Evolutionary conservation across 176 grass and related monocot genomes (phyloP), one percentile per base, ranked within the genome.

Genomic region (Pharus latifolius): DNA sequence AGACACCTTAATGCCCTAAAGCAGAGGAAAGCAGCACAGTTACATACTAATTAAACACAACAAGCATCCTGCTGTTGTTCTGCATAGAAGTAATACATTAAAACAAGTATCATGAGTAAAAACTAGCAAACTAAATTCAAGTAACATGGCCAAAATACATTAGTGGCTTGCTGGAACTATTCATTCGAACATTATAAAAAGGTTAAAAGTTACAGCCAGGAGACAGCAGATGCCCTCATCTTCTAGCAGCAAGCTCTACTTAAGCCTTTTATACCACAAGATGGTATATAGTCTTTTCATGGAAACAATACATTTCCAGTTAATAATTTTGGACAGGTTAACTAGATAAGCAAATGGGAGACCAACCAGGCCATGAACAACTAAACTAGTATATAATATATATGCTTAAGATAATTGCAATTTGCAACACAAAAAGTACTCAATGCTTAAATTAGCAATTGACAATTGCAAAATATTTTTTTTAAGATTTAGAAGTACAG

Each of bases 391-490:
- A 38, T 4, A 38, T 38, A 4, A 9, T 38, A 4, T 9, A 38
- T 38, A n/a, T n/a, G n/a, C n/a, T 9, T 38, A 5, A 38, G 35
- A 38, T 38, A 9, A 4, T 64, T 56, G 29, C 10, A 37, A 15
- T 75, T 26, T 58, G 12, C 15, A 25, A 65, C 50, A 70, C 16
- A 63, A 41, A 4, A 69, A 57, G 27, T 40, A 45, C 11, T 44
- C 9, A 9, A 58, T 72, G 5, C 41, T 76, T 55, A 80, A 63
- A 62, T 67, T 80, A 67, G 37, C 9, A 56, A 63, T 28, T 63
- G 23, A 9, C 3, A 23, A 81, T 38, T 50, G 40, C 1, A 49
- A 14, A 62, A 69, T 23, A 70, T 29, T 43, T 35, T 66, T 77
- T 57, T 49, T 48, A 76, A n/a, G 45, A n/a, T n/a, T 40, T 63